Evolutionary conservation across 139 green algal species (phyloP).

Genomic region (Chlorella vulgaris): DNA sequence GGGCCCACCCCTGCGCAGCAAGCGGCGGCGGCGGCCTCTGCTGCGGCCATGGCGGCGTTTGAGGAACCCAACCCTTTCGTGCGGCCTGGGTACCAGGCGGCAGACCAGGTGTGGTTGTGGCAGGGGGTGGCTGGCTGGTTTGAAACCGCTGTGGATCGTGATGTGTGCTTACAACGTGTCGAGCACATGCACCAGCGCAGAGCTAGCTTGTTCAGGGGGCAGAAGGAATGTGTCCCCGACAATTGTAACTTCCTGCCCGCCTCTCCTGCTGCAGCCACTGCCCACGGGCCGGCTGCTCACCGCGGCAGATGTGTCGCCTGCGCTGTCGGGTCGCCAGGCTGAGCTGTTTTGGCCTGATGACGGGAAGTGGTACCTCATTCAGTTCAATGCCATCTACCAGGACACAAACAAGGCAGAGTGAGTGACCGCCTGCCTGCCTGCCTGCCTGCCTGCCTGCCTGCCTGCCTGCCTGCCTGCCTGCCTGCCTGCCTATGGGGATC

Average conservation of each 20-base stretch:
- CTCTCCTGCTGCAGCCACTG: conserved; percentile 32
- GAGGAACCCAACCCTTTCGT: conserved; percentile 26
- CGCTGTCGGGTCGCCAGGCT: conserved; percentile 71
- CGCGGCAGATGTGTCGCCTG: conserved; percentile 55
- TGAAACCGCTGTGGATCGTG: too few species aligned
- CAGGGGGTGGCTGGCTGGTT: not conserved
- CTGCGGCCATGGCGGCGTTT: conserved; percentile 9
- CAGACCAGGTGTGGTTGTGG: conserved; percentile 10
- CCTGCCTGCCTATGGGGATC: not conserved
- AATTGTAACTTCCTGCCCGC: not conserved
- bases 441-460: too few species aligned
- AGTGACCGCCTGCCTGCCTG: not conserved
- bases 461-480: too few species aligned
- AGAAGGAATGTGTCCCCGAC: not conserved
- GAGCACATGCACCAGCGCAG: too few species aligned
- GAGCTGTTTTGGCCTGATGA: conserved; percentile 95
- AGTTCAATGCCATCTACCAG: conserved; percentile 21
- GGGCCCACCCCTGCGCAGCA: conserved; percentile 1
- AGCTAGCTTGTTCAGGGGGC: too few species aligned
- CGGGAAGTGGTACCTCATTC: conserved; percentile 42
- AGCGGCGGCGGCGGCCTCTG: conserved; percentile 13
- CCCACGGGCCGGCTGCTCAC: conserved; percentile 56
- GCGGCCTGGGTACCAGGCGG: conserved; percentile 26
- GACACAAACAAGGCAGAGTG: conserved; percentile 30
- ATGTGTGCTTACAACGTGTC: too few species aligned